Evolutionary conservation across 2,329 filamentous ascomycete genomes (phyloP).

Genomic region (Diaporthe caulivora): DNA sequence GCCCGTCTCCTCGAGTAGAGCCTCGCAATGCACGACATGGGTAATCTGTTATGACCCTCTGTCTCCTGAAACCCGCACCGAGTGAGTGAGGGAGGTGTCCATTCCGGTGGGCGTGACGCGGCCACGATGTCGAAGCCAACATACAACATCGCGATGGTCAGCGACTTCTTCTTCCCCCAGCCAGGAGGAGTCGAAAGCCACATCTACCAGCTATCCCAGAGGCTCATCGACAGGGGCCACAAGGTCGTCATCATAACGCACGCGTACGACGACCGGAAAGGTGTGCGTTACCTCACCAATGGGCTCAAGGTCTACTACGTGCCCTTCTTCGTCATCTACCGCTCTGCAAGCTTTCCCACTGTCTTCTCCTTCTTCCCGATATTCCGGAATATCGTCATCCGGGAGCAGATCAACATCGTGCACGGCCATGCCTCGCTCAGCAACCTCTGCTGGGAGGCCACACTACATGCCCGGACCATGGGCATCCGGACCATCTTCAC

Average conservation of each 20-base stretch:
- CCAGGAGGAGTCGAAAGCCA: constrained; percentile 97
- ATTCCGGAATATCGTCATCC: constrained; percentile 95
- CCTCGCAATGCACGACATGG: not conserved
- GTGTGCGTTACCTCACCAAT: constrained; percentile 95
- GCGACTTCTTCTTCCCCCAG: constrained; percentile 99
- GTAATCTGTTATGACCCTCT: constrained; percentile 2
- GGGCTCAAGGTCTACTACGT: constrained; percentile 98
- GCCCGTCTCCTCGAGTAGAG: not conserved
- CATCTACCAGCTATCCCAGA: constrained; percentile 96
- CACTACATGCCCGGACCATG: constrained; percentile 96
- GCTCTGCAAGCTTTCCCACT: constrained; percentile 92
- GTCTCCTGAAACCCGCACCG: not conserved
- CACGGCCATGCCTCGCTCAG: constrained; percentile 97
- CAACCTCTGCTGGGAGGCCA: constrained; percentile 93
- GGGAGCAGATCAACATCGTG: constrained; percentile 95
- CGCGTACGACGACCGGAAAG: constrained; percentile 90
- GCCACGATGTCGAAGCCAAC: constrained; percentile 65
- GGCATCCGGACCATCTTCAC: constrained; percentile 95
- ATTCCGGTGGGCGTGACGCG: not conserved
- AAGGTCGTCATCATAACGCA: constrained; percentile 99
- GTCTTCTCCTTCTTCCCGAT: constrained; percentile 99
- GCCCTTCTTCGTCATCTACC: constrained; percentile 95
- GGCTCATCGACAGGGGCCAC: constrained; percentile 96
- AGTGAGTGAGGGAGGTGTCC: constrained; percentile 7
- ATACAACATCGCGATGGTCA: constrained; percentile 89